Evolutionary conservation across 1,139 yeast genomes (phyloP), one percentile per base, ranked within the genome.

Genomic region (Williopsis jadinii): DNA sequence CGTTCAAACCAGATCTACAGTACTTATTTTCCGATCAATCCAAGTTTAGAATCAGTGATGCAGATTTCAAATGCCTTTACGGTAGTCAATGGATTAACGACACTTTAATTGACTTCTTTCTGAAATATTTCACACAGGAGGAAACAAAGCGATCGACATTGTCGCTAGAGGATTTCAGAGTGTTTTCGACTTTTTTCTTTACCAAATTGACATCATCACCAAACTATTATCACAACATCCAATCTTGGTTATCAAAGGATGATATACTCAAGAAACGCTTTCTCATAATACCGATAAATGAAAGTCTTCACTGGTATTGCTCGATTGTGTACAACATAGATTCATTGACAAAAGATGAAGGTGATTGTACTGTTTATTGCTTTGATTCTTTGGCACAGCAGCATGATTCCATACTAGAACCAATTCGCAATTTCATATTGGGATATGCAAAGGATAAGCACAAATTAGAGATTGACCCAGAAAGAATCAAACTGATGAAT

Each of bases 101-200:
- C 52, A 70, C 80, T 0, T 67, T 84, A 35, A 77, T 84, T 38
- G 94, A 84, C 56, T 84, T 84, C 55, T 83, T 83, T 53, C 66
- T 81, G 26, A 76, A 75, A 44, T 81, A 71, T 55, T 76, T 73
- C 49, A 61, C 71, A 8, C 80, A 80, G 30, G 54, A 62, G 30
- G 12, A 11, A n/a, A 34, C 30, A 3, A 34, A 38, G 8, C 9
- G 19, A 1, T 42, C 41, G 1, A 41, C 39, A 3, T 34, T 61
- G 3, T n/a, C 38, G 3, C 37, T 50, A 6, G 53, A 60, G 6
- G 60, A 66, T n/a, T 72, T 82, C 2, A 76, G 80, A 56, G 71
- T 88, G 2, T 77, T 92, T 60, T 86, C 87, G 55, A 84, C 97
- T 0, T 94, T 86, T 58, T 90, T 94, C 60, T 92, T 75, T 63